phyloP scores from a whole-genome alignment of 2,329 filamentous ascomycete genomes.

The Penicillium sp. region DNA sequence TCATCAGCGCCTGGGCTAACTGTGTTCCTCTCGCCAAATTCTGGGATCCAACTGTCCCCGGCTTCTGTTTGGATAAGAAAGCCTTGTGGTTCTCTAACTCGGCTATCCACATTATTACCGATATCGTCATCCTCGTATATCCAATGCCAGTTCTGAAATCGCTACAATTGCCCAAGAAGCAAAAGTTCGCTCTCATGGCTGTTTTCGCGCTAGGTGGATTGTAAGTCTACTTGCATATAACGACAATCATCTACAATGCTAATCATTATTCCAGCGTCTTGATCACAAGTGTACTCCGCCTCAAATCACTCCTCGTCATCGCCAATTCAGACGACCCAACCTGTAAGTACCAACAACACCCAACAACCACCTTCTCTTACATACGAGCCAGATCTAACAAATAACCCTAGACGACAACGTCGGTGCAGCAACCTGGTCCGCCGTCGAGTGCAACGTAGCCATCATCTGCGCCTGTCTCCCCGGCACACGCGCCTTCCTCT shows the following conservation, averaged over 20 bases:
- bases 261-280: constrained; percentile 32
- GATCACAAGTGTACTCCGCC: constrained; percentile 42
- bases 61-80: constrained; percentile 41
- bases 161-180: constrained; percentile 40
- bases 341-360: constrained; percentile 21
- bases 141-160: constrained; percentile 46
- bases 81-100: constrained; percentile 48
- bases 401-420: constrained; percentile 30
- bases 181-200: constrained; percentile 42
- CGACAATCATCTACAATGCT: background rate
- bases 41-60: constrained; percentile 27
- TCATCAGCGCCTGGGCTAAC: constrained; percentile 34
- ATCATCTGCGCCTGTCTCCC: constrained; percentile 46
- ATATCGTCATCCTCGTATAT: constrained; percentile 42
- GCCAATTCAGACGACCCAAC: constrained; percentile 32
- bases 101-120: constrained; percentile 44
- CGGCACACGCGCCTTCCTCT: constrained; percentile 30
- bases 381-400: background rate
- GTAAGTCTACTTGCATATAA: constrained; percentile 29
- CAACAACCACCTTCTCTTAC: too few species aligned
- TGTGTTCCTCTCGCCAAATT: constrained; percentile 34
- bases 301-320: constrained; percentile 31
- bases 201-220: constrained; percentile 47
- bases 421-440: constrained; percentile 46
- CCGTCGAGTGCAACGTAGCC: constrained; percentile 44